phyloP scores from a whole-genome alignment of 1,284 basidiomycete species.

The Ceratobasidium sp. region DNA sequence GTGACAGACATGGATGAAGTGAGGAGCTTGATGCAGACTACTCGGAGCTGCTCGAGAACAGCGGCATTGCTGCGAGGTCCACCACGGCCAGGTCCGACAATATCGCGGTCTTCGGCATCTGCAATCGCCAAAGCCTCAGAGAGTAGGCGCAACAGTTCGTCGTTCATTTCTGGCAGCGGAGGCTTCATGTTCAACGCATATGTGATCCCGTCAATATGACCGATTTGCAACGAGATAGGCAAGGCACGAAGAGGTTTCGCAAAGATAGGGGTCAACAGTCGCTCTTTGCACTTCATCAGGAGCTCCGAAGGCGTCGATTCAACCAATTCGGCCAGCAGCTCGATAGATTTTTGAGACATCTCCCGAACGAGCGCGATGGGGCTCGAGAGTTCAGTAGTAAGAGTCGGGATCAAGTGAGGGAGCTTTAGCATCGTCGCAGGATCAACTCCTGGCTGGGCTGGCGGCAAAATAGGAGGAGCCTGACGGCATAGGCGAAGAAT shows the following conservation, averaged over 20 bases:
- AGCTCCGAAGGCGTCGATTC: constrained; percentile 81
- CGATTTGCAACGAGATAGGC: constrained; percentile 96
- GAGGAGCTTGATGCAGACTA: constrained; percentile 92
- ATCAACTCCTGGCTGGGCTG: constrained; percentile 35
- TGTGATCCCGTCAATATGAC: constrained; percentile 96
- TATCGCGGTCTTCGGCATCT: constrained; percentile 90
- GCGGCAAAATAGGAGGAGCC: constrained; percentile 45
- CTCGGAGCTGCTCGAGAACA: constrained; percentile 91
- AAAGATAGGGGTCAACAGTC: constrained; percentile 90
- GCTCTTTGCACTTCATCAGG: constrained; percentile 85
- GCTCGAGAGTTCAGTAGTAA: constrained; percentile 91
- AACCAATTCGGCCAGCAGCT: constrained; percentile 80
- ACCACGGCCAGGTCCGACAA: constrained; percentile 77
- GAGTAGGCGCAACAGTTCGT: constrained; percentile 90
- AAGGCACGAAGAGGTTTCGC: constrained; percentile 97
- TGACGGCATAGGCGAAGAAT: constrained; percentile 80
- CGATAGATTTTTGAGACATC: constrained; percentile 85
- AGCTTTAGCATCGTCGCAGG: constrained; percentile 33
- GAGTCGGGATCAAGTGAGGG: constrained; percentile 77
- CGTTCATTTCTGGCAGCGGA: constrained; percentile 88
- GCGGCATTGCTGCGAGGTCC: constrained; percentile 82
- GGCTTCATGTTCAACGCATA: constrained; percentile 89
- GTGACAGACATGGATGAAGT: constrained; percentile 95
- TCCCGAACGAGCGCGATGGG: constrained; percentile 88
- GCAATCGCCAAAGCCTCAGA: constrained; percentile 96